Evolutionary conservation across 192 early-diverging fungal species (phyloP).

Genomic region (Coemansia sp.): DNA sequence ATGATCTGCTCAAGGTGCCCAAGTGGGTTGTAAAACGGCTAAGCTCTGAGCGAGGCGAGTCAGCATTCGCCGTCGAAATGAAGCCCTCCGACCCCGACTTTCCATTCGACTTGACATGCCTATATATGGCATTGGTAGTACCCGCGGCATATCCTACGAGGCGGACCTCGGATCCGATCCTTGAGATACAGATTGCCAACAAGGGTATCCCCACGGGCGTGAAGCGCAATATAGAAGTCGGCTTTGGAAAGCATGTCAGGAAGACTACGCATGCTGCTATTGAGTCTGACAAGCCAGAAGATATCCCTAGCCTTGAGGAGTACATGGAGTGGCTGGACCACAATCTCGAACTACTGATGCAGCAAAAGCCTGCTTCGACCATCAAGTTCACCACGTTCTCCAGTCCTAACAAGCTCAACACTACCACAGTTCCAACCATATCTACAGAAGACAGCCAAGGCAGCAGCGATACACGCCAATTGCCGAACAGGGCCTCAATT

Average conservation of each 20-base stretch:
- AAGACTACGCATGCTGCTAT: conserved; percentile 19
- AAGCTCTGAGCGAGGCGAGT: conserved; percentile 31
- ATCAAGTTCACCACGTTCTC: conserved; percentile 54
- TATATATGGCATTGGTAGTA: conserved; percentile 61
- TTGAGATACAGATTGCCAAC: conserved; percentile 44
- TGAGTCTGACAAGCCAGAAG: conserved; percentile 14
- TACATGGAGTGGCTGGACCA: conserved; percentile 60
- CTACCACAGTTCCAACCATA: not conserved
- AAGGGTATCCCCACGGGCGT: conserved; percentile 42
- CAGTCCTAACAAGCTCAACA: conserved; percentile 10
- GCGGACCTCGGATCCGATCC: conserved; percentile 23
- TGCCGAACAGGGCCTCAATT: not conserved
- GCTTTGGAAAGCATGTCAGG: conserved; percentile 37
- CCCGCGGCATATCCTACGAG: conserved; percentile 57
- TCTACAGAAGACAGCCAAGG: not conserved
- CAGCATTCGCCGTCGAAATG: conserved; percentile 50
- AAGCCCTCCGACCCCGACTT: conserved; percentile 72
- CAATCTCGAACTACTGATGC: conserved; percentile 63
- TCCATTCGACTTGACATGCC: conserved; percentile 67
- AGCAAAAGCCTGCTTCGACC: conserved; percentile 59
- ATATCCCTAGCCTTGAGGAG: conserved; percentile 22
- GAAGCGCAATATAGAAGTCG: conserved; percentile 44
- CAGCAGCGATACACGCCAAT: not conserved
- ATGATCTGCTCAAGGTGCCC: conserved; percentile 24
- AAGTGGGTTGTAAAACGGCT: conserved; percentile 32